Evolutionary conservation across 2,329 filamentous ascomycete genomes (phyloP), one percentile per base, ranked within the genome.

Genomic region (Sporothrix brunneoviolacea): DNA sequence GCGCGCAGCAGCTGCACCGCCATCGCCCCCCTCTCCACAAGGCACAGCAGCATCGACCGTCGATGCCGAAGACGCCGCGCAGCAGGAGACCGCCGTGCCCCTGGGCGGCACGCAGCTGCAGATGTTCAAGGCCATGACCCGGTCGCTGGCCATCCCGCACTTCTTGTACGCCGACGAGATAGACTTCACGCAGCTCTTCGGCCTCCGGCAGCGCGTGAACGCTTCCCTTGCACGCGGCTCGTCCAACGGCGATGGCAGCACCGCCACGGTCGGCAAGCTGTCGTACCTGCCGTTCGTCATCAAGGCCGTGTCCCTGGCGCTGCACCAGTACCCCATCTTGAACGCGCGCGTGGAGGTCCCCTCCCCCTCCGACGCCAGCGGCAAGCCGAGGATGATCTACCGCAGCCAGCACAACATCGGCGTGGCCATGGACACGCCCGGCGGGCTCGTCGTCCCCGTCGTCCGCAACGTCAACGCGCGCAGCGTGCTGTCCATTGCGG

Each of bases 51-150:
- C 61, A 39, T 62, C 68, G 30, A 30, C 50, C 2, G 10, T 42
- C 6, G 28, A 51, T 15, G 9, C 38, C 18, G 40, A 50, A 13
- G 58, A 66, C 13, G 70, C 74, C 2, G 69, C 71, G 40, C 84
- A 87, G 65, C 71, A 71, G 48, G 93, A 97, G 67, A 86, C 82
- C 8, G 68, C 74, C 2, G 75, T 84, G 28, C 72, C 79, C 51
- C 73, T 98, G 54, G 88, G 88, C 12, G 84, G 83, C 33, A 86
- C 88, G 13, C 91, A 97, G 70, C 76, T 80, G 33, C 86, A 89
- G 64, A 98, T 98, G 93, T 97, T 95, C 82, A 96, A 94, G 72
- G 79, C 83, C 54, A 98, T 98, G 93, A 96, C 91, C 13, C 83
- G 83, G 52, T 96, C 91, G 3, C 77, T 98, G 56, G 80, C 70